These are phyloP conservation scores for Rickenella mellea DNA, from an alignment of 768 basidiomycete species.

Conservation along the genomic window DNA sequence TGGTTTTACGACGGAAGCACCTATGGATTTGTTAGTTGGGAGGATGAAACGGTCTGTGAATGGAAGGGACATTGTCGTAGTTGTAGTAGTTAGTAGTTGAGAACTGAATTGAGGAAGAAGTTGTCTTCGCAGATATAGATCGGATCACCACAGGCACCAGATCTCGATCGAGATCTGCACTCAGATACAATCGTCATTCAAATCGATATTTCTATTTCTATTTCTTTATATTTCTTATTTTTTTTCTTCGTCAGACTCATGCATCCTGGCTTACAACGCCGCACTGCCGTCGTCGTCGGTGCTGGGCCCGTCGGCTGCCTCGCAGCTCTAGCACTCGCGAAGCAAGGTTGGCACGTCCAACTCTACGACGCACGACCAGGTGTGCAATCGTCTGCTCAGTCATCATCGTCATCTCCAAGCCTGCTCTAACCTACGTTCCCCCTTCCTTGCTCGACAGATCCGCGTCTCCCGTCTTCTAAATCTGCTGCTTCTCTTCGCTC, in stretches of 20 bases:
- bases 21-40: constrained; percentile 41
- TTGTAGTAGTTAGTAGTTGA: no score
- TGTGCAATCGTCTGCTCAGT: constrained; percentile 17
- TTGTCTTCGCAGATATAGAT: no score
- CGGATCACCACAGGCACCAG: no score
- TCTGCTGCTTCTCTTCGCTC: constrained; percentile 67
- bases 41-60: constrained; percentile 14
- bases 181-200: no score
- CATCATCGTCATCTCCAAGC: constrained; percentile 5
- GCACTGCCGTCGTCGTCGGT: constrained; percentile 64
- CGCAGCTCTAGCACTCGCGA: constrained; percentile 75
- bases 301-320: constrained; percentile 95
- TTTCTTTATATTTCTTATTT: no score
- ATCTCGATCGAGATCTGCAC: no score
- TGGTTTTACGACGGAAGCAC: constrained; percentile 23
- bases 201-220: no score
- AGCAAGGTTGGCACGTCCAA: constrained; percentile 77
- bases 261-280: no score
- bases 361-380: constrained; percentile 77
- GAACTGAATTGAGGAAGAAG: no score
- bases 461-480: constrained; percentile 64
- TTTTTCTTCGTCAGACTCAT: no score
- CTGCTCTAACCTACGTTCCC: constrained; percentile 1
- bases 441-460: constrained; percentile 35
- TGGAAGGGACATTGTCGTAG: no score